Evolutionary conservation across 2,329 filamentous ascomycete genomes (phyloP).

Genomic region (Huntiella savannae): DNA sequence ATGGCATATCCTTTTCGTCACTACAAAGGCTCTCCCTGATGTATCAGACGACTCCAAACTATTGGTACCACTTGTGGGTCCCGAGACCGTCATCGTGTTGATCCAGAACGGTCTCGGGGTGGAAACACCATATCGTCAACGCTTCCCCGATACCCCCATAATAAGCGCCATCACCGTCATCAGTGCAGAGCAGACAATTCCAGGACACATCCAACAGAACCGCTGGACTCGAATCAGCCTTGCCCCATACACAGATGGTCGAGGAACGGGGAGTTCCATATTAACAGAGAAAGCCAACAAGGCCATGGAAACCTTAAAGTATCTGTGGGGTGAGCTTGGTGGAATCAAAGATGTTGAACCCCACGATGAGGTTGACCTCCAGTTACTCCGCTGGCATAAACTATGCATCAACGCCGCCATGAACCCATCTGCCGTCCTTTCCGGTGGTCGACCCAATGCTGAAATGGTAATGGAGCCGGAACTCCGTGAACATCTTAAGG

Average conservation of each 20-base stretch:
- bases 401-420: constrained; percentile 59
- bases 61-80: constrained; percentile 38
- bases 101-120: constrained; percentile 57
- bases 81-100: constrained; percentile 39
- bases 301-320: constrained; percentile 29
- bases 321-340: constrained; percentile 34
- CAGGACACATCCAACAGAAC: constrained; percentile 48
- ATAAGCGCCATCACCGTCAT: constrained; percentile 51
- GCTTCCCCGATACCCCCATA: constrained; percentile 41
- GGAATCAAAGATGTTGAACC: constrained; percentile 46
- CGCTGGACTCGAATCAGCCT: constrained; percentile 55
- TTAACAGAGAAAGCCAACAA: constrained; percentile 18
- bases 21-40: constrained; percentile 52
- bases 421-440: constrained; percentile 53
- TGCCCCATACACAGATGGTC: constrained; percentile 41
- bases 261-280: constrained; percentile 15
- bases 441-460: constrained; percentile 43
- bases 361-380: constrained; percentile 45
- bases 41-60: constrained; percentile 39
- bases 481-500: constrained; percentile 39
- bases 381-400: constrained; percentile 58
- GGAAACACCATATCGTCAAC: constrained; percentile 42
- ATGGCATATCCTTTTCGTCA: constrained; percentile 47
- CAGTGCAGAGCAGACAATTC: constrained; percentile 44
- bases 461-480: constrained; percentile 47